phyloP scores from a whole-genome alignment of 805 yeast species.

The Nadsonia fulvescens region DNA sequence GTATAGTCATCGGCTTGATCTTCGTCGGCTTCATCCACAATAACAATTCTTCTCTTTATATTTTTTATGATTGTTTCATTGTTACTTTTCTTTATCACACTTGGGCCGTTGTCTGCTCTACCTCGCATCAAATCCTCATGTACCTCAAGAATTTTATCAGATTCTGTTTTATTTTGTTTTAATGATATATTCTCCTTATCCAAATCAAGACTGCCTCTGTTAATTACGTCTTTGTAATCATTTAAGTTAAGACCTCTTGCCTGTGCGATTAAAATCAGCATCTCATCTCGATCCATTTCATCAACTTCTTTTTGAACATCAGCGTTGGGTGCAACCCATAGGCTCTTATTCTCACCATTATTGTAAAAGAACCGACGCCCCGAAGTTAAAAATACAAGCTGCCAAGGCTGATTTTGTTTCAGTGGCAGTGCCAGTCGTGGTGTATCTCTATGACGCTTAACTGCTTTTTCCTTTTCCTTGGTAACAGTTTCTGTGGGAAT shows the following conservation, averaged over 20 bases:
- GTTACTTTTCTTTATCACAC: no score
- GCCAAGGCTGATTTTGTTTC: slow-evolving; percentile 19
- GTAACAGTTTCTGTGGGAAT: slow-evolving; percentile 1
- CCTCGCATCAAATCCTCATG: no score
- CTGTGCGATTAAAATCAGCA: slow-evolving; percentile 21
- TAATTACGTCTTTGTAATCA: no score
- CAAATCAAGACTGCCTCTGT: no score
- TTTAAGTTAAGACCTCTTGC: slow-evolving; percentile 21
- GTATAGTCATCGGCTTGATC: no score
- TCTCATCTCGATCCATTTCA: slow-evolving; percentile 15
- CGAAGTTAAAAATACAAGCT: slow-evolving; percentile 22
- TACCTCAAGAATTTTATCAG: no score
- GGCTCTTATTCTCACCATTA: slow-evolving; percentile 14
- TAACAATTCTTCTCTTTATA: no score
- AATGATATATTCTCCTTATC: no score
- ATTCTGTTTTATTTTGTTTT: no score
- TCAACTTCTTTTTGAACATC: slow-evolving; percentile 14
- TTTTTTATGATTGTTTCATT: no score
- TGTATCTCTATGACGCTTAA: slow-evolving; percentile 1
- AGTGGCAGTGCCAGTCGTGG: slow-evolving; percentile 1
- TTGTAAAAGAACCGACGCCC: slow-evolving; percentile 28
- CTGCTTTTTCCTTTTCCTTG: slow-evolving; percentile 1
- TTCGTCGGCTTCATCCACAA: no score
- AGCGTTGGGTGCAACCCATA: slow-evolving; percentile 21
- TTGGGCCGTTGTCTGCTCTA: no score